A percentile compares a stretch with the other conserved stretches of the same genome.
Evolutionary conservation across 768 basidiomycete genomes (phyloP).

Genomic region (Termitomyces sp.): DNA sequence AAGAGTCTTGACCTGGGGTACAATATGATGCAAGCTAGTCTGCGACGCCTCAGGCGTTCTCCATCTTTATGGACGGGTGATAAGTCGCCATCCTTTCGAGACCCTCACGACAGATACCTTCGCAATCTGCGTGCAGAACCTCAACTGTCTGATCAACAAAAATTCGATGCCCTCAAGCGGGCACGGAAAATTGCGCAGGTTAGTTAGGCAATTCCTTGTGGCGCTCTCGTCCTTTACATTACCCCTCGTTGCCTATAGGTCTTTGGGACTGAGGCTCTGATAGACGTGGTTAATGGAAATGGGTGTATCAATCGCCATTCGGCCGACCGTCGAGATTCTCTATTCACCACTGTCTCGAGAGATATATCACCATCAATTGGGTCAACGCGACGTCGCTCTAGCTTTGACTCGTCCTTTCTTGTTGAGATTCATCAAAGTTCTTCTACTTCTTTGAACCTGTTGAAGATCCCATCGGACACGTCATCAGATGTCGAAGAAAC

Average conservation of each 20-base stretch:
- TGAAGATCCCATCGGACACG: background rate
- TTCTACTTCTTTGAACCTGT: background rate
- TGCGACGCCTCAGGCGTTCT: conserved; percentile 12
- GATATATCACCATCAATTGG: background rate
- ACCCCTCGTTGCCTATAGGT: conserved; percentile 26
- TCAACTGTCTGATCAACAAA: conserved; percentile 20
- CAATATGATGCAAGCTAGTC: conserved; percentile 8
- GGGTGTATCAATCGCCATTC: background rate
- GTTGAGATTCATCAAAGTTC: background rate
- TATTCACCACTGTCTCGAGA: conserved; percentile 6
- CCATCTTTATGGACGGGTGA: conserved; percentile 8
- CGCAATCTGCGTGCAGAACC: conserved; percentile 9
- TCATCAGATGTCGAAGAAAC: background rate
- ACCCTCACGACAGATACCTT: background rate
- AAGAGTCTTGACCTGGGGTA: conserved; percentile 8
- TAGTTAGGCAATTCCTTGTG: background rate
- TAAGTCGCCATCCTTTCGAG: background rate
- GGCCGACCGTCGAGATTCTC: conserved; percentile 4
- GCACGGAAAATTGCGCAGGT: conserved; percentile 51
- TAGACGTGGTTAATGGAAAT: conserved; percentile 26
- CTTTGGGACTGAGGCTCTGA: conserved; percentile 45
- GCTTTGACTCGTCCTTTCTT: conserved; percentile 7
- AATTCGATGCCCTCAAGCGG: conserved; percentile 35
- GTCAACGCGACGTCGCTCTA: conserved; percentile 10
- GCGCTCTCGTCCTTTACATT: background rate